Percentiles rank a stretch among this genome's conserved stretches.
phyloP scores from a whole-genome alignment of 768 basidiomycete species.

The Exsudoporus frostii region DNA sequence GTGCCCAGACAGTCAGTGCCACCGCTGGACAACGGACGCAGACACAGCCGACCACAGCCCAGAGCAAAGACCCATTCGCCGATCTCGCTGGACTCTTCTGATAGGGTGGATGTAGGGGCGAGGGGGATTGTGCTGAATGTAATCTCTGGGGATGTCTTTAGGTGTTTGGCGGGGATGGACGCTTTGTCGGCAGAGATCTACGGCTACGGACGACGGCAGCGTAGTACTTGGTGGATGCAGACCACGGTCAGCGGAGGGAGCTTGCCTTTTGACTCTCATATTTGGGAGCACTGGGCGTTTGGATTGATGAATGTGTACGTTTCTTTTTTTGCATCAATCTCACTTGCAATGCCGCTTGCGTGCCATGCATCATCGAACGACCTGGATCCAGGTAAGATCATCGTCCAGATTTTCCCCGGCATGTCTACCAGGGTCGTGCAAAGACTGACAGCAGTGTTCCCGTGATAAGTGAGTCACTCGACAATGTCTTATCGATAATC shows the following conservation, averaged over 20 bases:
- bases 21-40: constrained; percentile 21
- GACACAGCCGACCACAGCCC: constrained; percentile 22
- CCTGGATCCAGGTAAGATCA: background rate
- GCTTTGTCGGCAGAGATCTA: background rate
- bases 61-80: constrained; percentile 77
- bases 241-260: background rate
- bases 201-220: background rate
- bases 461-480: background rate
- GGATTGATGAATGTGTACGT: constrained; percentile 4
- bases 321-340: constrained; percentile 6
- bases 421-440: background rate
- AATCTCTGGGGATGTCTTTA: background rate
- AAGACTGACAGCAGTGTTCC: background rate
- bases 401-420: background rate
- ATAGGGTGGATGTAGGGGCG: background rate
- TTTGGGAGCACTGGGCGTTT: background rate
- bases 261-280: background rate
- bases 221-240: background rate
- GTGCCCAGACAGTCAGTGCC: background rate
- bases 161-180: constrained; percentile 1
- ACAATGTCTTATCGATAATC: background rate
- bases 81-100: constrained; percentile 78
- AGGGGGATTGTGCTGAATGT: background rate
- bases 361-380: background rate
- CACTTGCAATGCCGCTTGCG: background rate